Conservation (phyloP, 2,329 filamentous ascomycete genomes). For the Cercospora sp. region DNA sequence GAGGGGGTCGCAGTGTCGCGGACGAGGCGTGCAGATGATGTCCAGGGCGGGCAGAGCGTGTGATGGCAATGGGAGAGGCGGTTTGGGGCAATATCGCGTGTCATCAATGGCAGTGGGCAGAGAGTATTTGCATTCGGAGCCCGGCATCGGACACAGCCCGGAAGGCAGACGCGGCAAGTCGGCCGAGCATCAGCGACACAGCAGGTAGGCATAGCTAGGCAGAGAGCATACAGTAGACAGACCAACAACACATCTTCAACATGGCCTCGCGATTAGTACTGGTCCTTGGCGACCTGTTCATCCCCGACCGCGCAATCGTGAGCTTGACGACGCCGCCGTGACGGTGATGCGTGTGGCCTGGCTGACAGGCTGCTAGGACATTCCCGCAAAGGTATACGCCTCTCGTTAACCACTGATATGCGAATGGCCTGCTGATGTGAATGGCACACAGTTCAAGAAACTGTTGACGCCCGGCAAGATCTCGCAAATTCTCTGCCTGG, state of each 20-base stretch:
- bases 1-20: neutral
- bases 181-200: neutral
- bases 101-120: neutral
- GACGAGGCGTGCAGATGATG: neutral
- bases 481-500: constrained; percentile 59
- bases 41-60: neutral
- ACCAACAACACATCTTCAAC: constrained; percentile 20
- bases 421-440: constrained; percentile 9
- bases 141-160: neutral
- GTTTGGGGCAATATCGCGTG: neutral
- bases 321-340: constrained; percentile 4
- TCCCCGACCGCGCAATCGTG: constrained; percentile 82
- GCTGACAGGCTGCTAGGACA: constrained; percentile 57
- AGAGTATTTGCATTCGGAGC: neutral
- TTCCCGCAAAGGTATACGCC: constrained; percentile 74
- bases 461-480: constrained; percentile 61
- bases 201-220: neutral
- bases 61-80: neutral
- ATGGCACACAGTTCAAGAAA: constrained; percentile 51
- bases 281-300: constrained; percentile 90
- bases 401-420: constrained; percentile 6
- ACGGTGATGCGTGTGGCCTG: constrained; percentile 15
- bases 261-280: constrained; percentile 87
- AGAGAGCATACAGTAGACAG: neutral
- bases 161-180: neutral